These are phyloP conservation scores for Solanum hybrid DNA, from an alignment of 305 asterid genomes.

Conservation along the genomic window DNA sequence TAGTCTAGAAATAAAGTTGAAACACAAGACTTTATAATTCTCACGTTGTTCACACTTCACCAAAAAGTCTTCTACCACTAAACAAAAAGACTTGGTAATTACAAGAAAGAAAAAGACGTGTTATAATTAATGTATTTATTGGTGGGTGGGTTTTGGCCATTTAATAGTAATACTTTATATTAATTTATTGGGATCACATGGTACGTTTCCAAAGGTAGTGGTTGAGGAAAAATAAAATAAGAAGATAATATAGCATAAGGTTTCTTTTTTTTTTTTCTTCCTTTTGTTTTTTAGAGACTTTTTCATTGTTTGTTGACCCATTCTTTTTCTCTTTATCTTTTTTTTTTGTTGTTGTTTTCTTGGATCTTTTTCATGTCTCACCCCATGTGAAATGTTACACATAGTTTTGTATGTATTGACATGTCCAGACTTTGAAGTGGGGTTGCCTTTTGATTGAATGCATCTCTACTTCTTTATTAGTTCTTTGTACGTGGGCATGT, in stretches of 20 bases:
- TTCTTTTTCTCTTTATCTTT: background rate
- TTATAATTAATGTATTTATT: background rate
- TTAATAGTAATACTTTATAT: background rate
- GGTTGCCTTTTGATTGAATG: background rate
- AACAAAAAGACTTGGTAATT: background rate
- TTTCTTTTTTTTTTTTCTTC: background rate
- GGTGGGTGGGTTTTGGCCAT: background rate
- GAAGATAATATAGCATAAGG: background rate
- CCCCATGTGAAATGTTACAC: constrained; percentile 1
- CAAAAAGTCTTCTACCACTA: background rate
- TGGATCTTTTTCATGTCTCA: background rate
- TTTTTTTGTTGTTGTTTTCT: background rate
- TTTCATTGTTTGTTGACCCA: background rate
- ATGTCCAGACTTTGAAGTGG: background rate
- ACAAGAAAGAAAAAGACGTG: background rate
- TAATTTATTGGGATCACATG: background rate
- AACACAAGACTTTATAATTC: background rate
- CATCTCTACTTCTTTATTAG: background rate
- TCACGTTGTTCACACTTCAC: background rate
- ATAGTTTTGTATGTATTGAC: background rate
- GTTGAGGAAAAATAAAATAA: background rate
- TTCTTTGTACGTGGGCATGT: background rate
- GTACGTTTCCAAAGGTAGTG: background rate
- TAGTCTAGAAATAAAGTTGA: background rate
- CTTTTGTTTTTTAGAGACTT: background rate